Evolutionary conservation across 192 early-diverging fungal genomes (phyloP).

Genomic region (Gigaspora rosea): DNA sequence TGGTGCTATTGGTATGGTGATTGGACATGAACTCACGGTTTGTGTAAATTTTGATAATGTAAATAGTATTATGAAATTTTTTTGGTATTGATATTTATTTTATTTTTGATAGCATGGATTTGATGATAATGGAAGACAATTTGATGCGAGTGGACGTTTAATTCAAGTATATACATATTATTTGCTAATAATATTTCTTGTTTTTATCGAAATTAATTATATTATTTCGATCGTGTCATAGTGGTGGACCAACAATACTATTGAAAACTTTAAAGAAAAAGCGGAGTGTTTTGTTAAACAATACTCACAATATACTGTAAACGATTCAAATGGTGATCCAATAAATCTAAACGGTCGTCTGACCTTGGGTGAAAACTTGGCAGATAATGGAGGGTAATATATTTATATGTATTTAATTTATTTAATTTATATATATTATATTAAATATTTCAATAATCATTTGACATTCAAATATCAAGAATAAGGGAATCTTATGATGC

Average conservation of each 20-base stretch:
- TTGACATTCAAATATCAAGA: constrained; percentile 31
- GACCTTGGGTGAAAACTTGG: constrained; percentile 67
- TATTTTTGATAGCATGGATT: constrained; percentile 61
- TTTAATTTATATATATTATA: constrained; percentile 20
- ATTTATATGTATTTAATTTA: background rate
- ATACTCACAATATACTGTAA: constrained; percentile 56
- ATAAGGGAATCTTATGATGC: constrained; percentile 43
- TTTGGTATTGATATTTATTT: background rate
- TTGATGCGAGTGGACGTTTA: constrained; percentile 55
- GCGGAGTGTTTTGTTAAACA: constrained; percentile 69
- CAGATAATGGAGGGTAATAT: constrained; percentile 67
- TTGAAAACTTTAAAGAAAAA: constrained; percentile 50
- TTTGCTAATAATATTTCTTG: background rate
- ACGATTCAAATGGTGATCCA: constrained; percentile 42
- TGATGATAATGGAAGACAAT: constrained; percentile 60
- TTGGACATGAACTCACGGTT: constrained; percentile 76
- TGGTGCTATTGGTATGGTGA: constrained; percentile 67
- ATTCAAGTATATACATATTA: constrained; percentile 33
- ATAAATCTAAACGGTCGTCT: constrained; percentile 55
- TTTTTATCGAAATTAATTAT: background rate
- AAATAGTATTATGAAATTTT: constrained; percentile 7
- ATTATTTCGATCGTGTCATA: background rate
- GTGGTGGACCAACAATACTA: constrained; percentile 75
- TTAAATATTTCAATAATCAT: constrained; percentile 23
- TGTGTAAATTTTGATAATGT: background rate